phyloP scores from a whole-genome alignment of 345 rosid species.

The Populus simonii region DNA sequence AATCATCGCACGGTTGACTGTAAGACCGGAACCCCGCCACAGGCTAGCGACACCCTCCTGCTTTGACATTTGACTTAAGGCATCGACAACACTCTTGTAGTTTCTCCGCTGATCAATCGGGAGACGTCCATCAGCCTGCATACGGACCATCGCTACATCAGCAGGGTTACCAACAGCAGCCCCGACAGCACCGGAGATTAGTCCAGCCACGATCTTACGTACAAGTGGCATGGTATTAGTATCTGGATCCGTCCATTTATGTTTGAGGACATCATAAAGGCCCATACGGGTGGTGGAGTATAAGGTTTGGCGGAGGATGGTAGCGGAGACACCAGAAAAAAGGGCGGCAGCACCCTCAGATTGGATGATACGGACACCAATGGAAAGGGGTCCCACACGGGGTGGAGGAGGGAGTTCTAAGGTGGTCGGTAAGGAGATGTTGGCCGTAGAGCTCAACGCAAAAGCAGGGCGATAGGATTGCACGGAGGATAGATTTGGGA shows the following conservation, averaged over 20 bases:
- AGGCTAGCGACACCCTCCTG: neutral
- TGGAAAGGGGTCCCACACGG: neutral
- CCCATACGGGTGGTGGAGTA: conserved; percentile 8
- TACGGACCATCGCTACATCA: neutral
- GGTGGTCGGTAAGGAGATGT: neutral
- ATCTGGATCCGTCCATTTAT: neutral
- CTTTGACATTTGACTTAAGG: conserved; percentile 4
- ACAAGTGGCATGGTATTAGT: neutral
- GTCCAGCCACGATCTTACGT: conserved; percentile 1
- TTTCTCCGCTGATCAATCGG: neutral
- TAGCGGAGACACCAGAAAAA: conserved; percentile 1
- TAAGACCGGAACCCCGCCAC: conserved; percentile 5
- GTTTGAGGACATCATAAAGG: neutral
- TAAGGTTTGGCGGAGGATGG: conserved; percentile 3
- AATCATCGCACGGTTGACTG: conserved; percentile 4
- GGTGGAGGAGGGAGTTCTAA: neutral
- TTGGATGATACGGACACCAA: neutral
- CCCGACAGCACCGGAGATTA: neutral
- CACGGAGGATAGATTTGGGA: neutral
- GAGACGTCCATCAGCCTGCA: conserved; percentile 15
- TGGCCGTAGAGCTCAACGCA: neutral
- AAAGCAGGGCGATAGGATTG: neutral
- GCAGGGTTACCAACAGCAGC: conserved; percentile 7
- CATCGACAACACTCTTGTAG: conserved; percentile 7
- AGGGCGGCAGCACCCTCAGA: neutral